Evolutionary conservation across 78 protist genomes (phyloP).

Genomic region (Monocercomonoides exilis): DNA sequence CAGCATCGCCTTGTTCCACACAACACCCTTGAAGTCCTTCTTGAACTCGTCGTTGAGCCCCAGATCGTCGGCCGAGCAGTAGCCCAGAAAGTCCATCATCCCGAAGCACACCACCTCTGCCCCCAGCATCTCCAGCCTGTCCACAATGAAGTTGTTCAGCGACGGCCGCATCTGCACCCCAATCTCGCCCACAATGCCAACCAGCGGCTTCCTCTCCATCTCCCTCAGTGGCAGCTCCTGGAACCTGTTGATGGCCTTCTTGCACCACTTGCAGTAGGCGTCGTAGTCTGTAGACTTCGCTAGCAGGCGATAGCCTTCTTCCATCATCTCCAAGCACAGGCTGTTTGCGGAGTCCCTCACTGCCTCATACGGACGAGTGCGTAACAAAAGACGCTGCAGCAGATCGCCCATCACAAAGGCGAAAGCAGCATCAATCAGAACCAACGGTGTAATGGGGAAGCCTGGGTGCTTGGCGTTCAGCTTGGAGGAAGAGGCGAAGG

Average conservation of each 20-base stretch:
- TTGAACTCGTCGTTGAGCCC: too few relatives aligned
- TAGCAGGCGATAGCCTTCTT: background rate
- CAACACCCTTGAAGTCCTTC: too few relatives aligned
- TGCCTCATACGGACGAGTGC: background rate
- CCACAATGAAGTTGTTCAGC: background rate
- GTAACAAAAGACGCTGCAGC: background rate
- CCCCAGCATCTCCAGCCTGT: background rate
- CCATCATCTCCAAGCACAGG: too few relatives aligned
- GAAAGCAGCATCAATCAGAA: constrained; percentile 2
- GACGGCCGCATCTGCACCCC: background rate
- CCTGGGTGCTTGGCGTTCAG: background rate
- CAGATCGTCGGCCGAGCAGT: background rate
- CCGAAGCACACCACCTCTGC: constrained; percentile 8
- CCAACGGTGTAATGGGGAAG: background rate
- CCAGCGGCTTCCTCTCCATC: background rate
- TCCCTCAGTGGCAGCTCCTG: too few relatives aligned
- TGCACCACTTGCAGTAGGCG: background rate
- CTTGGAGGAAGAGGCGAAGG: background rate
- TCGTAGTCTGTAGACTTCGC: background rate
- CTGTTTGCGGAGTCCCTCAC: background rate
- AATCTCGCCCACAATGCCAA: background rate
- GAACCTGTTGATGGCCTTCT: background rate
- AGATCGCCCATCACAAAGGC: constrained; percentile 5
- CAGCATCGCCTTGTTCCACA: too few relatives aligned
- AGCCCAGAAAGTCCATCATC: background rate